These are phyloP conservation scores for Sicyos baderoa DNA, from an alignment of 306 rosid genomes.

Conservation along the genomic window DNA sequence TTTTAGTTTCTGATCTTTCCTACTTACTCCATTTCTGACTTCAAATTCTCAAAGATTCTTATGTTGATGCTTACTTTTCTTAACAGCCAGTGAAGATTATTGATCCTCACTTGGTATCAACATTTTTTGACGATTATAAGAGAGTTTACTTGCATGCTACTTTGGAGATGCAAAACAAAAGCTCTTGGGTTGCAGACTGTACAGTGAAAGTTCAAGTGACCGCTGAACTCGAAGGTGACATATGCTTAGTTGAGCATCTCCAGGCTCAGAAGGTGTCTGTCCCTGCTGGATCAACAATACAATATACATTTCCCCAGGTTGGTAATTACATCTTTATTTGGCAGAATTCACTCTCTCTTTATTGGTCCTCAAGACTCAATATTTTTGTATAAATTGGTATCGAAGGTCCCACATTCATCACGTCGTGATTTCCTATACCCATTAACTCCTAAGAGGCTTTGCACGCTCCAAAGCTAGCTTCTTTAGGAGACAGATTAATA, in stretches of 20 bases:
- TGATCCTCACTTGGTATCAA: conserved; percentile 89
- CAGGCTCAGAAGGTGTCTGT: conserved; percentile 51
- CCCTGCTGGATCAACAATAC: conserved; percentile 54
- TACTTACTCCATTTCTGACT: not conserved
- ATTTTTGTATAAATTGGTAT: not conserved
- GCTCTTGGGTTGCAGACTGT: conserved; percentile 63
- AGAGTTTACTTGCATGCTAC: conserved; percentile 71
- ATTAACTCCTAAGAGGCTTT: not conserved
- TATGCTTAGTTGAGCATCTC: conserved; percentile 66
- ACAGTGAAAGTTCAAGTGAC: conserved; percentile 72
- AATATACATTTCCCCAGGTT: conserved; percentile 78
- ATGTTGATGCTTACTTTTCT: conserved; percentile 20
- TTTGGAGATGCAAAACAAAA: conserved; percentile 69
- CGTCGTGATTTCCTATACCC: not conserved
- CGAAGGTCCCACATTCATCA: not conserved
- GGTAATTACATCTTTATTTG: conserved; percentile 21
- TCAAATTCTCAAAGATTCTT: not conserved
- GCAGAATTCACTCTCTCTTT: not conserved
- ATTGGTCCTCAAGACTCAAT: not conserved
- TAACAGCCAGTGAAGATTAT: conserved; percentile 86
- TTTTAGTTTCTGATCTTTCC: not conserved
- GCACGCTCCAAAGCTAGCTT: not conserved
- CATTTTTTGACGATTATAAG: conserved; percentile 68
- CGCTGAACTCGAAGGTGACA: conserved; percentile 52
- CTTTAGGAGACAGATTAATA: not conserved